These are phyloP conservation scores for Leptographium flavum DNA, from an alignment of 2,329 filamentous ascomycete species.

Conservation along the genomic window DNA sequence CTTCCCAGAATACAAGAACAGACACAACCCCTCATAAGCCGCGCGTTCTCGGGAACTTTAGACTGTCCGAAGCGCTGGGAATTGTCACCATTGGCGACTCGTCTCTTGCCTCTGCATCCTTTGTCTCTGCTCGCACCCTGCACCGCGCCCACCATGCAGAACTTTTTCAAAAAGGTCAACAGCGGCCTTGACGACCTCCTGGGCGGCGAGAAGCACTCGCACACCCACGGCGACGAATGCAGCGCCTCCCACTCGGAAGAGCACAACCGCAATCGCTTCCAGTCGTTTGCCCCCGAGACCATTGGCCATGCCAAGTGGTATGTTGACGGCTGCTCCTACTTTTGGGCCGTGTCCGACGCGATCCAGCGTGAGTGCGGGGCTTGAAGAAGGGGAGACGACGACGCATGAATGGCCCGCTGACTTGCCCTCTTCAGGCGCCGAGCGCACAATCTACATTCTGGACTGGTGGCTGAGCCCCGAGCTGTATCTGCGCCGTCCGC, in stretches of 20 bases:
- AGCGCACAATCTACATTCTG: slow-evolving; percentile 68
- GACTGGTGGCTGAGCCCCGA: slow-evolving; percentile 89
- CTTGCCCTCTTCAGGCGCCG: no score
- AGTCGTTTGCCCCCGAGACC: slow-evolving; percentile 60
- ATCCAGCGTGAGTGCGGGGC: slow-evolving; percentile 39
- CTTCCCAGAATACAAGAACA: no score
- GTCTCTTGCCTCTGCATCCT: no score
- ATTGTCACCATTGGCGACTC: no score
- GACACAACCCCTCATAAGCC: no score
- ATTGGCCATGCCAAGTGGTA: slow-evolving; percentile 75
- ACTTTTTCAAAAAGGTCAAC: slow-evolving; percentile 30
- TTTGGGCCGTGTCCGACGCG: slow-evolving; percentile 71
- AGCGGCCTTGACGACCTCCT: slow-evolving; percentile 25
- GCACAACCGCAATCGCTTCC: slow-evolving; percentile 37
- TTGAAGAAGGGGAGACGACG: no score
- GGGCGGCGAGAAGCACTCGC: slow-evolving; percentile 26
- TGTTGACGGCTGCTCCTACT: slow-evolving; percentile 71
- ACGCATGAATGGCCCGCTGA: no score
- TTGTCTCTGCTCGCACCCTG: neutral
- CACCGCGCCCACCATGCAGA: slow-evolving; percentile 18
- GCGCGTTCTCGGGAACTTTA: no score
- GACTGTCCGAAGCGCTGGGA: no score
- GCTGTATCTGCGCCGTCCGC: slow-evolving; percentile 72
- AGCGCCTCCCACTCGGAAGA: slow-evolving; percentile 26
- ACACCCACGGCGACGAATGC: slow-evolving; percentile 28